Conservation (phyloP, 352 stramenopile genomes). For the Aphanomyces stellatus region DNA sequence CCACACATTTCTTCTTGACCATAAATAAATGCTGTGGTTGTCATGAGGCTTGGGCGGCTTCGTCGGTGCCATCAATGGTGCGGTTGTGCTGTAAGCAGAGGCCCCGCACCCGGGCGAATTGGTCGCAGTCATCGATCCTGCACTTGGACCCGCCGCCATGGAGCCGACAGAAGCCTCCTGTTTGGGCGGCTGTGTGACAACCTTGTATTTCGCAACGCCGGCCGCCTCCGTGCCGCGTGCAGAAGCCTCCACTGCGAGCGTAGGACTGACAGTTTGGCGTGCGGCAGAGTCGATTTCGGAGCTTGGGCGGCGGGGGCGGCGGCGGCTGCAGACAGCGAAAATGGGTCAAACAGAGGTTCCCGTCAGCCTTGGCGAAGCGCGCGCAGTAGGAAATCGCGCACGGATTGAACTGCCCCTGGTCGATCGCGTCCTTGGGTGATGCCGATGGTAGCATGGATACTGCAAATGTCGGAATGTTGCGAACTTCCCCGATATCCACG, state of each 20-base stretch:
- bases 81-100: conserved; percentile 68
- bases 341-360: conserved; percentile 3
- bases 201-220: conserved; percentile 35
- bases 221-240: conserved; percentile 13
- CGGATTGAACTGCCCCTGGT: too few species aligned
- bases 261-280: background rate
- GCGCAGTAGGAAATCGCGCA: background rate
- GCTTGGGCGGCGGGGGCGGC: background rate
- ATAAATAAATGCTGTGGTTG: too few species aligned
- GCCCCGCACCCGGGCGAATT: conserved; percentile 74
- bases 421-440: too few species aligned
- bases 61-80: too few species aligned
- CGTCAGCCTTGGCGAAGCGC: conserved; percentile 9
- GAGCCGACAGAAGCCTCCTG: conserved; percentile 72
- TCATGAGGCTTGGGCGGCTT: too few species aligned
- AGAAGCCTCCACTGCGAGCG: conserved; percentile 12
- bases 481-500: too few species aligned
- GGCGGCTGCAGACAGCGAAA: background rate
- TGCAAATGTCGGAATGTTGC: too few species aligned
- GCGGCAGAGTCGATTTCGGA: background rate
- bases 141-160: conserved; percentile 79
- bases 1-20: too few species aligned
- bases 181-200: conserved; percentile 70
- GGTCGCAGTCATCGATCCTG: conserved; percentile 72
- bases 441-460: too few species aligned